Evolutionary conservation across 179 eudicot species (phyloP).

Genomic region (Drosera spatulata): DNA sequence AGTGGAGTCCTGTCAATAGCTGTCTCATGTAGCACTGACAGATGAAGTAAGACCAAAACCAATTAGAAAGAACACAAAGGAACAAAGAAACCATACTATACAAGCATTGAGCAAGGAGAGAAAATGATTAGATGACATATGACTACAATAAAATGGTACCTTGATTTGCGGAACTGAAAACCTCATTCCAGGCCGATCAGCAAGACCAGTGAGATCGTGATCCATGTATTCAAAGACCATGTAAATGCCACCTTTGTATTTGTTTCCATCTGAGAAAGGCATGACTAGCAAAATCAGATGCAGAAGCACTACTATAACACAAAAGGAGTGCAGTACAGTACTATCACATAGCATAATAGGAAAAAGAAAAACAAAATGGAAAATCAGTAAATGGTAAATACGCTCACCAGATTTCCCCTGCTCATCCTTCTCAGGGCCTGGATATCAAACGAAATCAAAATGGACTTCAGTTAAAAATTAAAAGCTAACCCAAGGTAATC

Average conservation of each 20-base stretch:
- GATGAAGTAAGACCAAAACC: constrained; percentile 5
- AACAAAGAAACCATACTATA: neutral
- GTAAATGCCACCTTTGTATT: constrained; percentile 76
- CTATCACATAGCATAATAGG: neutral
- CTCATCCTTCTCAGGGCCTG: constrained; percentile 85
- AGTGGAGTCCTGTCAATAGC: constrained; percentile 91
- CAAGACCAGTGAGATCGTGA: constrained; percentile 94
- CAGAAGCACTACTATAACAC: neutral
- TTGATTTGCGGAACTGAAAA: constrained; percentile 88
- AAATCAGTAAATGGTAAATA: constrained; percentile 1
- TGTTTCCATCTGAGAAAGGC: constrained; percentile 50
- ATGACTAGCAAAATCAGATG: neutral
- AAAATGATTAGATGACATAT: neutral
- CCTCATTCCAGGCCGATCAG: constrained; percentile 94
- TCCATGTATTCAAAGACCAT: constrained; percentile 99
- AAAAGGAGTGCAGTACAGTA: neutral
- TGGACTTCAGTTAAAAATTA: neutral
- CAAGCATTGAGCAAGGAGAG: neutral
- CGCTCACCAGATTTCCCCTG: constrained; percentile 66
- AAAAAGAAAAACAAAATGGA: neutral
- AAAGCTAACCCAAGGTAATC: neutral
- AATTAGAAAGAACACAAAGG: constrained; percentile 4
- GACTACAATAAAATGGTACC: constrained; percentile 25
- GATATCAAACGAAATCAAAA: constrained; percentile 5
- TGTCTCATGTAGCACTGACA: constrained; percentile 92